Evolutionary conservation across 768 basidiomycete genomes (phyloP).

Genomic region (Tylopilus intermedius): DNA sequence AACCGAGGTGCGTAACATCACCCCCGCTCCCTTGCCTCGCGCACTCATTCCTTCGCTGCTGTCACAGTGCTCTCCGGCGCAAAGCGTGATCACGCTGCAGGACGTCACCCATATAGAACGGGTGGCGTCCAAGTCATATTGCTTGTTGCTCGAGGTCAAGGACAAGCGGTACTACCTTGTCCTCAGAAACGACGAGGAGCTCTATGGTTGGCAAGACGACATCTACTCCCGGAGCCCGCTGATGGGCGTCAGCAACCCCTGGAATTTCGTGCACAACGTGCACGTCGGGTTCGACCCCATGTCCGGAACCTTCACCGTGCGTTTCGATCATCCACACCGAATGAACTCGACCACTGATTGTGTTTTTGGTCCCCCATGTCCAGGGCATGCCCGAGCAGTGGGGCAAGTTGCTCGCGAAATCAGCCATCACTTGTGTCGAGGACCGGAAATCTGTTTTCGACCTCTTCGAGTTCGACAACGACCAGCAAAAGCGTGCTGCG

Average conservation of each 20-base stretch:
- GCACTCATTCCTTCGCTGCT: neutral
- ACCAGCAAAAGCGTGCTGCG: slow-evolving; percentile 91
- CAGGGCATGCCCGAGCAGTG: slow-evolving; percentile 97
- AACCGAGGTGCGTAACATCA: slow-evolving; percentile 65
- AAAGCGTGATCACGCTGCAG: slow-evolving; percentile 58
- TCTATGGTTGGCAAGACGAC: slow-evolving; percentile 99
- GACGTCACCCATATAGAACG: slow-evolving; percentile 88
- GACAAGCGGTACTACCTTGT: slow-evolving; percentile 78
- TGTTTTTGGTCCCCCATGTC: neutral
- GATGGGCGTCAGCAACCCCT: slow-evolving; percentile 91
- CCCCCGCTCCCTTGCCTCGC: neutral
- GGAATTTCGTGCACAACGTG: slow-evolving; percentile 98
- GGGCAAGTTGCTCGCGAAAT: slow-evolving; percentile 94
- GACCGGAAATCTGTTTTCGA: slow-evolving; percentile 98
- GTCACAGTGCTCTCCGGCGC: slow-evolving; percentile 47
- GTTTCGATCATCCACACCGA: slow-evolving; percentile 28
- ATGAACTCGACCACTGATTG: neutral
- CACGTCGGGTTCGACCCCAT: slow-evolving; percentile 96
- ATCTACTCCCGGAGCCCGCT: slow-evolving; percentile 88
- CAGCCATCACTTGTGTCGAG: slow-evolving; percentile 91
- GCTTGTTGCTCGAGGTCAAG: slow-evolving; percentile 79
- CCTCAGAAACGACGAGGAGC: slow-evolving; percentile 89
- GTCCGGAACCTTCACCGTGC: slow-evolving; percentile 88
- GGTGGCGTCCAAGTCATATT: slow-evolving; percentile 91
- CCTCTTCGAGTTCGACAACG: slow-evolving; percentile 97